Conservation (phyloP, 331 rosid species). For the Acacia concinna region DNA sequence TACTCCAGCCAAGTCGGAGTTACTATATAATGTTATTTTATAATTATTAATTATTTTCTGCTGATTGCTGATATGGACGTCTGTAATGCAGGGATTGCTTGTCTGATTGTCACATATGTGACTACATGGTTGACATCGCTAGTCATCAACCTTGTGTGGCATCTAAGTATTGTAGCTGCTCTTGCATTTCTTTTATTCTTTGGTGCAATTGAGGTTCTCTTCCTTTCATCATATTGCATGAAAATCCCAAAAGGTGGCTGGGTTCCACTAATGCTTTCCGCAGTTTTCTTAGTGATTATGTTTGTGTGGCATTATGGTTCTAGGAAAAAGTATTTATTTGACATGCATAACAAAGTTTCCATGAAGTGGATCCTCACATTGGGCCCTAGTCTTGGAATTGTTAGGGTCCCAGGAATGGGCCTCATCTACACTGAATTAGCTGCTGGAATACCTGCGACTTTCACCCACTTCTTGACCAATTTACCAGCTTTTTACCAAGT, state of each 20-base stretch:
- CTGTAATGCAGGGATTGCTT: slow-evolving; percentile 73
- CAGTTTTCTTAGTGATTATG: slow-evolving; percentile 62
- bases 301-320: slow-evolving; percentile 88
- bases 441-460: slow-evolving; percentile 79
- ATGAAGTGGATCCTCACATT: slow-evolving; percentile 71
- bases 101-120: slow-evolving; percentile 53
- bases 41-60: slow-evolving; percentile 18
- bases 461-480: slow-evolving; percentile 86
- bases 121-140: slow-evolving; percentile 71
- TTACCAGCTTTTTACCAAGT: slow-evolving; percentile 93
- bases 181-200: slow-evolving; percentile 56
- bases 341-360: slow-evolving; percentile 85
- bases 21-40: slow-evolving; percentile 22
- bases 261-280: slow-evolving; percentile 68
- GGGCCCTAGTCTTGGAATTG: slow-evolving; percentile 92
- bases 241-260: slow-evolving; percentile 82
- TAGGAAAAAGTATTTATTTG: slow-evolving; percentile 71
- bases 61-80: slow-evolving; percentile 27
- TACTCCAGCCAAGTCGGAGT: not conserved
- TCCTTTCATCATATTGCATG: slow-evolving; percentile 65
- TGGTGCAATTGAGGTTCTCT: slow-evolving; percentile 66
- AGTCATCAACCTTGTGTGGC: slow-evolving; percentile 80
- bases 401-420: slow-evolving; percentile 93
- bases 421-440: slow-evolving; percentile 89
- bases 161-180: slow-evolving; percentile 51